Evolutionary conservation across 768 basidiomycete genomes (phyloP), one percentile per base, ranked within the genome.

Genomic region (Cyathus striatus): DNA sequence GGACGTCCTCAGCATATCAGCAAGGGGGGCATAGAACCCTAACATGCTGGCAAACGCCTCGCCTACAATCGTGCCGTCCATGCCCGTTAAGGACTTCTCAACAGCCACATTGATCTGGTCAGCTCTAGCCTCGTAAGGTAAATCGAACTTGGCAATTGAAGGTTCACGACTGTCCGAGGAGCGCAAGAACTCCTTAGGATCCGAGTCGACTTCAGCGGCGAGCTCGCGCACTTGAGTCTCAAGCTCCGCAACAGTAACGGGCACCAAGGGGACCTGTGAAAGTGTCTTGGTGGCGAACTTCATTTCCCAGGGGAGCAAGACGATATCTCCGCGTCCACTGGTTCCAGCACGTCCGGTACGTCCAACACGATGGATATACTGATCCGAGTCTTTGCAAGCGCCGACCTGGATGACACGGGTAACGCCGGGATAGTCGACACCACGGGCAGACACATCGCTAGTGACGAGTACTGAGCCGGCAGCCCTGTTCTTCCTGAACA

Each of bases 341-440:
- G 69, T 60, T 6, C 72, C 70, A 2, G 78, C 86, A 50, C 91
- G 80, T 17, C 88, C 90, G 0, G 92, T 90, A 42, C 91, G 76
- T 3, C 89, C 87, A 34, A 95, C 79, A 44, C 93, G 85, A 51
- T 93, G 90, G 39, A 92, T 69, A 58, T 96, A 95, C 49, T 83
- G 76, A 17, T 90, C 85, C 7, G 76, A 62, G 1, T 64, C 69
- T 5, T 64, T 58, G 2, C 95, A 93, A 5, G 87, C 69, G 40
- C 95, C 93, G 40, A 99, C 70, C 60, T 97, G 96, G 49, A 98
- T 86, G 47, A 94, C 86, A 27, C 92, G 81, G 0, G 89, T 90
- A 17, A 93, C 87, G 16, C 78, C 80, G 6, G 90, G 90, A 58
- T 94, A 95, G 60, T 95, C 90, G 35, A 94, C 77, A 13, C 90